A percentile compares a stretch with the other conserved stretches of the same genome.
Evolutionary conservation across 164 flowering plant species (phyloP).

Genomic region (Vitis riparia): DNA sequence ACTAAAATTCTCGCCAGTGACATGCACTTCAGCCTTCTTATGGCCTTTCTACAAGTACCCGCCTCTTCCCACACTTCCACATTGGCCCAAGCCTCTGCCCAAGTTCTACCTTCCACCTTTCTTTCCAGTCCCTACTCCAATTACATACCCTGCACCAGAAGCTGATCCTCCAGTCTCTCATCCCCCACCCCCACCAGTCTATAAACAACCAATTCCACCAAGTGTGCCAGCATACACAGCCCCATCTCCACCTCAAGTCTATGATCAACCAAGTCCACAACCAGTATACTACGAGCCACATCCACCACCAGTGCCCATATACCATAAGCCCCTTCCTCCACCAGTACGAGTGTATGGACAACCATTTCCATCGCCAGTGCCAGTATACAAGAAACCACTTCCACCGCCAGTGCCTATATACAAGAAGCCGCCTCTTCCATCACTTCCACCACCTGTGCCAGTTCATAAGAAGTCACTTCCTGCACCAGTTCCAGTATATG

Average conservation of each 20-base stretch:
- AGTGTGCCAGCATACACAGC: too few relatives aligned
- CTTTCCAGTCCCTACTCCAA: too few relatives aligned
- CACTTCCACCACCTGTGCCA: conserved; percentile 25
- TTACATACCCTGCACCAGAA: too few relatives aligned
- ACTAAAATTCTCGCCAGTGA: conserved; percentile 54
- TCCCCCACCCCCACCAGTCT: conserved; percentile 10
- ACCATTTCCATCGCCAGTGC: conserved; percentile 9
- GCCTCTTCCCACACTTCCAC: conserved; percentile 26
- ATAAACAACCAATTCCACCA: conserved; percentile 25
- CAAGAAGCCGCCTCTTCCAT: conserved; percentile 21
- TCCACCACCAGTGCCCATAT: too few relatives aligned
- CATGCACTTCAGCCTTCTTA: conserved; percentile 62
- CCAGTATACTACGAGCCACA: too few relatives aligned
- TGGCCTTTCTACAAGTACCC: conserved; percentile 57
- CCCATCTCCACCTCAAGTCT: too few relatives aligned
- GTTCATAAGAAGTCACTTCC: neutral
- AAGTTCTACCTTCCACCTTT: conserved; percentile 1
- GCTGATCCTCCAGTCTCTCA: too few relatives aligned
- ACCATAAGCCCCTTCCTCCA: conserved; percentile 5
- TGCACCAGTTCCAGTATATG: neutral
- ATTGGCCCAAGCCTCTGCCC: conserved; percentile 7
- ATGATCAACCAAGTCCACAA: too few relatives aligned
- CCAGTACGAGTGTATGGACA: conserved; percentile 2
- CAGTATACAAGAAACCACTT: conserved; percentile 11
- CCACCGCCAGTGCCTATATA: conserved; percentile 23